These are phyloP conservation scores for Coemansia sp. DNA, from an alignment of 192 early-diverging fungal genomes.

Conservation along the genomic window DNA sequence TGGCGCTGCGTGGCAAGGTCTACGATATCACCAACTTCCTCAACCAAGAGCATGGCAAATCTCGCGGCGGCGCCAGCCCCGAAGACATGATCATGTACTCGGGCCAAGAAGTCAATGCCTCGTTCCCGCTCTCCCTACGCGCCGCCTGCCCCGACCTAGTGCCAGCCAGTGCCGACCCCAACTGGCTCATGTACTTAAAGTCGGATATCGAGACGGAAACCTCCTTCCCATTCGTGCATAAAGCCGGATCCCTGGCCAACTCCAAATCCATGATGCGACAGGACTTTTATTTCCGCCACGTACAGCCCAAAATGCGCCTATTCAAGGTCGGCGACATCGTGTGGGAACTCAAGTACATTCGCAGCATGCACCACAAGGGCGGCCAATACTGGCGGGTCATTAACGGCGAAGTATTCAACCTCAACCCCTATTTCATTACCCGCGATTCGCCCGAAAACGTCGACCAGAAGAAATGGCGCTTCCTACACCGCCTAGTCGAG, in stretches of 20 bases:
- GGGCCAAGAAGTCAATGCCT: conserved; percentile 58
- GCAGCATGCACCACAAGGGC: conserved; percentile 38
- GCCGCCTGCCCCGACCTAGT: conserved; percentile 61
- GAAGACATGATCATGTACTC: conserved; percentile 32
- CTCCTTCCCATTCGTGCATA: conserved; percentile 30
- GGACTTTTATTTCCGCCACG: conserved; percentile 24
- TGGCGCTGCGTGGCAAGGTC: conserved; percentile 77
- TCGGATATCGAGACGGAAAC: conserved; percentile 14
- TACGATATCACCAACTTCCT: conserved; percentile 73
- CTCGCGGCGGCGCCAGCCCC: conserved; percentile 54
- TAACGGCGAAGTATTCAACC: conserved; percentile 71
- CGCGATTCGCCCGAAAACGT: conserved; percentile 29
- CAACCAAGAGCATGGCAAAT: conserved; percentile 54
- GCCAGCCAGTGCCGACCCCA: conserved; percentile 12
- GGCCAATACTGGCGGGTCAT: conserved; percentile 64
- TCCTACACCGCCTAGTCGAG: conserved; percentile 34
- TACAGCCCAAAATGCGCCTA: conserved; percentile 52
- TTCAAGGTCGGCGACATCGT: conserved; percentile 61
- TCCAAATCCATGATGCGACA: conserved; percentile 26
- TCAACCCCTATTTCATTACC: conserved; percentile 66
- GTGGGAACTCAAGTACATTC: conserved; percentile 53
- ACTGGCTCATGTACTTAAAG: conserved; percentile 24
- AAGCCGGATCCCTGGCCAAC: conserved; percentile 12
- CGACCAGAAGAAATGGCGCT: conserved; percentile 55
- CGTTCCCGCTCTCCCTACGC: conserved; percentile 63